A percentile compares a stretch with the other conserved stretches of the same genome.
Evolutionary conservation across 306 rosid genomes (phyloP).

Genomic region (Trifolium pratense): DNA sequence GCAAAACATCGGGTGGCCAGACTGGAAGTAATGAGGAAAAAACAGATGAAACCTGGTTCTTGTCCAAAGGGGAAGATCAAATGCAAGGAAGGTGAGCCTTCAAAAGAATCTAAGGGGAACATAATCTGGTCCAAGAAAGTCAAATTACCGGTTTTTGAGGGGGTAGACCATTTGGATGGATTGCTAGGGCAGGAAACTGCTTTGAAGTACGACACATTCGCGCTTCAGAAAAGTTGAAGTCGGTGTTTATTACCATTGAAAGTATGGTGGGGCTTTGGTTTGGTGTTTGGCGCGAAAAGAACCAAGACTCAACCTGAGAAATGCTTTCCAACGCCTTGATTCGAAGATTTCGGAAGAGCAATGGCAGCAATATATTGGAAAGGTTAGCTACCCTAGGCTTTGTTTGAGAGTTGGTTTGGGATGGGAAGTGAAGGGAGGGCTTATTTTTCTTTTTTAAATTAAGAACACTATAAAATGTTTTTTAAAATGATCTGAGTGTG

Average conservation of each 20-base stretch:
- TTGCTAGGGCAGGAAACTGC: not conserved
- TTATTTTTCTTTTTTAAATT: too few relatives aligned
- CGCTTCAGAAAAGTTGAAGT: not conserved
- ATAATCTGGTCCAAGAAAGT: not conserved
- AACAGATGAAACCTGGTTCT: not conserved
- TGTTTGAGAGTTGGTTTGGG: too few relatives aligned
- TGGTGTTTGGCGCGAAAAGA: not conserved
- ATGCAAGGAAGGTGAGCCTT: not conserved
- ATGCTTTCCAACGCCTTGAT: not conserved
- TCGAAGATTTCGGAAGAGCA: not conserved
- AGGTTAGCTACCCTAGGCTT: not conserved
- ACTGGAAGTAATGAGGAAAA: not conserved
- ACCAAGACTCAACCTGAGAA: not conserved
- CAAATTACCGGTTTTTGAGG: not conserved
- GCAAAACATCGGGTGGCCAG: not conserved
- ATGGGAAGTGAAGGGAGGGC: too few relatives aligned
- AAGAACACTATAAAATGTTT: too few relatives aligned
- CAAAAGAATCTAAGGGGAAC: not conserved
- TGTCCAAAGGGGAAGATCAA: not conserved
- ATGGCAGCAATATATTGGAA: conserved; percentile 3
- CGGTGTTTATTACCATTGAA: not conserved
- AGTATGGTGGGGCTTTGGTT: not conserved
- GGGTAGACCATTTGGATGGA: not conserved
- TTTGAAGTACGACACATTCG: not conserved
- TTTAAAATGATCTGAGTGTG: too few relatives aligned